These are phyloP conservation scores for Incumbomyces lentus DNA, from an alignment of 2,329 filamentous ascomycete genomes.

Conservation along the genomic window DNA sequence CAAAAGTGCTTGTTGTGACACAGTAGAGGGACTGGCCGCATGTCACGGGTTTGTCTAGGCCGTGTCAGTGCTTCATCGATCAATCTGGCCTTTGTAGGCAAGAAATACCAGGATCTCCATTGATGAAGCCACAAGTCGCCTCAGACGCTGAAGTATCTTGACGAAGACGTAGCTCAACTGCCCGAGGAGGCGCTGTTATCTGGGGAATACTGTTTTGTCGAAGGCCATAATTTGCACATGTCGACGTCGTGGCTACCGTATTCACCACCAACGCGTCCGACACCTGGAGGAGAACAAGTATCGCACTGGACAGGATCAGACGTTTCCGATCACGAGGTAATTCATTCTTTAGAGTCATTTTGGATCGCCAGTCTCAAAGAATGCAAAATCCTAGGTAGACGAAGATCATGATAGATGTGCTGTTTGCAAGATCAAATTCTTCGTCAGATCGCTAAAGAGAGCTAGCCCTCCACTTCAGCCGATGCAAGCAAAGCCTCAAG, in stretches of 20 bases:
- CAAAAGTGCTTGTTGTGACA: conserved; percentile 5
- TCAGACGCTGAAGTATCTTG: neutral
- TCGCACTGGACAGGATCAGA: too few relatives aligned
- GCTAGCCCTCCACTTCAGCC: too few relatives aligned
- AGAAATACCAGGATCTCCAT: conserved; percentile 5
- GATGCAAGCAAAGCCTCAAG: too few relatives aligned
- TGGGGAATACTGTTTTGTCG: neutral
- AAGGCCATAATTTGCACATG: neutral
- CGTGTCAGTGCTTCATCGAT: neutral
- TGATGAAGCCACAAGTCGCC: conserved; percentile 7
- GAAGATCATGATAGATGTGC: too few relatives aligned
- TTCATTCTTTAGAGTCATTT: neutral
- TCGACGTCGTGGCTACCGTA: neutral
- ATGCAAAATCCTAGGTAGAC: too few relatives aligned
- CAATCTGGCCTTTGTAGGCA: too few relatives aligned
- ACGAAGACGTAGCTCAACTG: neutral
- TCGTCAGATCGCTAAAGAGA: too few relatives aligned
- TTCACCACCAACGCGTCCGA: neutral
- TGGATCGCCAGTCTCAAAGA: neutral
- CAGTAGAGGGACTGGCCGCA: neutral
- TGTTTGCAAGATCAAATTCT: too few relatives aligned
- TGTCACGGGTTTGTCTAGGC: neutral
- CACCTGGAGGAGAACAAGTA: neutral
- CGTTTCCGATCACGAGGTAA: too few relatives aligned
- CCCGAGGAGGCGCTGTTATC: neutral